Evolutionary conservation across 495 filamentous ascomycete species (phyloP), one percentile per base, ranked within the genome.

Genomic region (Penicillium fimorum): DNA sequence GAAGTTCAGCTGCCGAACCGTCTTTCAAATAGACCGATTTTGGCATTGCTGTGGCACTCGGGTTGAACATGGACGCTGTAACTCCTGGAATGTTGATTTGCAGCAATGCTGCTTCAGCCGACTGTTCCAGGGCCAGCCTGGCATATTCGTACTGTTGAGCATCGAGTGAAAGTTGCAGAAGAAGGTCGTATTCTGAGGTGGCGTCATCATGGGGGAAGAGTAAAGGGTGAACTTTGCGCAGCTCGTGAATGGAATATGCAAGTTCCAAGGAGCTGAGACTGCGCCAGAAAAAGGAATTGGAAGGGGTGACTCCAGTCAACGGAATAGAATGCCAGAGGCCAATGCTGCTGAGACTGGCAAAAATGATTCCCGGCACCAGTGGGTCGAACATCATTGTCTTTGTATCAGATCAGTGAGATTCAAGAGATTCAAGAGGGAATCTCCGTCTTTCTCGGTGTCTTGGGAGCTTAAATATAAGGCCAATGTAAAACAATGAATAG

Each of bases 261-360:
- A 54, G 18, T 24, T 54, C 52, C 1, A 54, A 15, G 32, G 52
- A 54, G 20, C n/a, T 20, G 33, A 54, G 15, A n/a, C 41, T 10
- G 9, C 52, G 52, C 52, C 20, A 38, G 3, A 45, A 25, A 15
- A 37, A 25, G 2, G 29, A 18, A 22, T 29, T 54, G 20, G 42
- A 17, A 6, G 42, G 42, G n/a, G 1, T 46, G 22, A 54, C 22
- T 6, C 42, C 24, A 8, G 51, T 53, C 5, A 47, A 25, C 8
- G 52, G 52, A 13, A 54, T 15, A 2, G 52, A 27, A 20, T 47
- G 30, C 30, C 43, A 47, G 3, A 54, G 2, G 7, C 52, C 42
- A 27, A 54, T 35, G 15, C 30, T 33, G 30, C 38, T 54, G 18
- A 54, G 30, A 32, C 29, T 5, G 32, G 43, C 42, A 35, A 54